phyloP scores from a whole-genome alignment of 805 yeast species.

The Vanderwaltozyma yarrowii region DNA sequence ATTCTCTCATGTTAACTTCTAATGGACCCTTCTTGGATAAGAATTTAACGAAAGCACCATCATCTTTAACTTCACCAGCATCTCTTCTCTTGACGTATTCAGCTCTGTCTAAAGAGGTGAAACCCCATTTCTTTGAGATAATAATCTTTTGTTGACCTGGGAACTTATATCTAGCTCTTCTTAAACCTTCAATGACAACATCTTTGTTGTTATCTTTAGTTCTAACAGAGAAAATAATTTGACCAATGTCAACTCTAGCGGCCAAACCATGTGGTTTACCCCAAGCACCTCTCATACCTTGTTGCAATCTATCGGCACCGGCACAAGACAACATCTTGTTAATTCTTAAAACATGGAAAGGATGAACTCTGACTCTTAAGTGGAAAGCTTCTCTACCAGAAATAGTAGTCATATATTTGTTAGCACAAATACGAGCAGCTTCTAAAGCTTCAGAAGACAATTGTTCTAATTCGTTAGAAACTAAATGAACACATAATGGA shows the following conservation, averaged over 20 bases:
- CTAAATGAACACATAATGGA: slow-evolving; percentile 99
- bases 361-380: slow-evolving; percentile 99
- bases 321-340: slow-evolving; percentile 99
- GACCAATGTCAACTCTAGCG: slow-evolving; percentile 98
- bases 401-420: slow-evolving; percentile 96
- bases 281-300: slow-evolving; percentile 99
- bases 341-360: slow-evolving; percentile 99
- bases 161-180: slow-evolving; percentile 99
- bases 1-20: slow-evolving; percentile 80
- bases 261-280: slow-evolving; percentile 99
- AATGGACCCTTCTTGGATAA: slow-evolving; percentile 93
- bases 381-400: slow-evolving; percentile 99
- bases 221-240: slow-evolving; percentile 95
- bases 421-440: slow-evolving; percentile 99
- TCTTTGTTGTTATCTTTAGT: slow-evolving; percentile 97
- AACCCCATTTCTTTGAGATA: slow-evolving; percentile 99
- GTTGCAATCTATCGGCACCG: slow-evolving; percentile 99
- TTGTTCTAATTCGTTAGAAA: slow-evolving; percentile 98
- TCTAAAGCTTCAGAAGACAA: slow-evolving; percentile 99
- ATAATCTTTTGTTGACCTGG: slow-evolving; percentile 99
- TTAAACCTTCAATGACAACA: slow-evolving; percentile 95
- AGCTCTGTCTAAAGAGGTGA: slow-evolving; percentile 97
- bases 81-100: slow-evolving; percentile 91
- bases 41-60: slow-evolving; percentile 99
- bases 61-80: slow-evolving; percentile 98